Evolutionary conservation across 2,329 filamentous ascomycete species (phyloP), one percentile per base, ranked within the genome.

Genomic region (Sphaerulina musiva): DNA sequence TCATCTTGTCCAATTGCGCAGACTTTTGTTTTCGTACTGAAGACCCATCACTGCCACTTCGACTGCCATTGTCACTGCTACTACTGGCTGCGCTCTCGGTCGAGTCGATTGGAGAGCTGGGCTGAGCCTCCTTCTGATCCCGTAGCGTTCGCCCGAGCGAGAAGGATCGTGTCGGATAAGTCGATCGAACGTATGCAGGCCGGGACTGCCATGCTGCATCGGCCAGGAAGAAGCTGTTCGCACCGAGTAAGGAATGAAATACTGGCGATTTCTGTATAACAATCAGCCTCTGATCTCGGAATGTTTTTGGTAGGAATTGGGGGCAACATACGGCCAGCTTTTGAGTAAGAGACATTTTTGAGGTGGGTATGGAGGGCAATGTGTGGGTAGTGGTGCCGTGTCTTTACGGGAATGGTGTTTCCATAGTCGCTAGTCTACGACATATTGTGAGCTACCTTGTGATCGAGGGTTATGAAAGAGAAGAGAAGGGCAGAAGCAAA

Each of bases 201-300:
- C 67, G 61, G 46, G 63, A 60, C 36, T 66, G 61, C 64, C 67
- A 69, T 58, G 65, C 64, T 59, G 65, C 59, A 44, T 69, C 66
- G 29, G 66, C 65, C 23, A 67, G 60, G 50, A 68, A 51, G 53
- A 68, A 67, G 47, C 65, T 65, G 49, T 69, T 61, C 11, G 64
- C 68, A 56, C 64, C 64, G 49, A 70, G 59, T 45, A 70, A 58
- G 47, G 68, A 64, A 57, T 65, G 64, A 48, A 63, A 63, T 42
- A 58, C 55, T 10, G 62, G 61, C 51, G 66, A 66, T 56, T 64
- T 66, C 53, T 40, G 44, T 17, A 17, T 17, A 44, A 53, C 42
- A 39, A 57, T 57, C 57, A 59, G 59, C 42, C 39, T 38, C 17
- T 46, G 42, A 14, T 38, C 32, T 23, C 44, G 36, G 34, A 8